phyloP scores from a whole-genome alignment of 2,329 filamentous ascomycete species.

The Atkinsonella hypoxylon region DNA sequence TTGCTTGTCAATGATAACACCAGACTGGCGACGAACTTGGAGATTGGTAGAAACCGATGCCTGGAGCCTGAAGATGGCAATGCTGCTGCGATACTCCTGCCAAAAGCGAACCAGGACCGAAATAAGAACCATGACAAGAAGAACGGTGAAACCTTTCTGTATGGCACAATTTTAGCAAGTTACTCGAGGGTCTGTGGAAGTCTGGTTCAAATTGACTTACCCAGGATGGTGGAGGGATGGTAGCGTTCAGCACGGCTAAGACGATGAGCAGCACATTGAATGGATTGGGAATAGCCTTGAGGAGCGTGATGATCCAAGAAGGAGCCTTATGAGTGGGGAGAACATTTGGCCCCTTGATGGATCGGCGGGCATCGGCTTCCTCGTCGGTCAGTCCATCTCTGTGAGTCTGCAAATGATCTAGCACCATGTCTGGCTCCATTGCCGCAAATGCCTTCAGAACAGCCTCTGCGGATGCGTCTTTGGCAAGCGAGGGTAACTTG shows the following conservation, averaged over 20 bases:
- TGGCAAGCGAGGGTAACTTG: constrained; percentile 5
- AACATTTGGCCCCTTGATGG: constrained; percentile 13
- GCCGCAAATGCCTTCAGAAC: constrained; percentile 12
- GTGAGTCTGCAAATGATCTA: constrained; percentile 13
- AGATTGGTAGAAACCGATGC: constrained; percentile 14
- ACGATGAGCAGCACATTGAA: constrained; percentile 15
- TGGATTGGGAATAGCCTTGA: constrained; percentile 16
- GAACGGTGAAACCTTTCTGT: constrained; percentile 12
- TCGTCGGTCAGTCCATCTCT: constrained; percentile 11
- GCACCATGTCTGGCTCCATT: constrained; percentile 9
- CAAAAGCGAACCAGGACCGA: constrained; percentile 17
- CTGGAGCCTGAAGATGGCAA: constrained; percentile 15
- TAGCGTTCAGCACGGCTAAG: constrained; percentile 15
- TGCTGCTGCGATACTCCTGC: constrained; percentile 17
- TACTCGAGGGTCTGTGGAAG: too few relatives aligned
- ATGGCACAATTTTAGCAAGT: background rate
- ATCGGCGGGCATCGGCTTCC: constrained; percentile 13
- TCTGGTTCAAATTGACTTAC: constrained; percentile 1
- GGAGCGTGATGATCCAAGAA: constrained; percentile 15
- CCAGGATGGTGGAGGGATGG: constrained; percentile 11
- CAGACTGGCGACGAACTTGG: constrained; percentile 10
- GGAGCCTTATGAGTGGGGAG: constrained; percentile 15
- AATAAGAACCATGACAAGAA: constrained; percentile 15
- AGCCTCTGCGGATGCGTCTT: constrained; percentile 10
- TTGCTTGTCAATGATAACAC: background rate